Percentiles rank a stretch among this genome's conserved stretches.
phyloP scores from a whole-genome alignment of 805 yeast genomes.

The Saturnispora kantuleensis region DNA sequence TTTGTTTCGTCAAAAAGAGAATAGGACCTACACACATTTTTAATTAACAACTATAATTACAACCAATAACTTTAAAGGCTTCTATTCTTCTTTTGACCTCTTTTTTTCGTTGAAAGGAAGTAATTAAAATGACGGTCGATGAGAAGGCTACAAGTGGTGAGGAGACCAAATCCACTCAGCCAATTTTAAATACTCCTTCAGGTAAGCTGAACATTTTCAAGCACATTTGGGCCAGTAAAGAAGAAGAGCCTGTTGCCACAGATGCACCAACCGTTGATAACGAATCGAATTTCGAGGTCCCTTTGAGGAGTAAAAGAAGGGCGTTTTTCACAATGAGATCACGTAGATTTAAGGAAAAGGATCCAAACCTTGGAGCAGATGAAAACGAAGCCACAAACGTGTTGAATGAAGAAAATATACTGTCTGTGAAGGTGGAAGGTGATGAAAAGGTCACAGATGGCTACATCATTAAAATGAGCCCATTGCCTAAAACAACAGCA shows the following conservation, averaged over 20 bases:
- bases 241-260: not conserved
- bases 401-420: not conserved
- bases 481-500: not conserved
- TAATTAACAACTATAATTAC: no score
- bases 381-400: slow-evolving; percentile 7
- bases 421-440: not conserved
- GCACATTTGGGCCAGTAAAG: not conserved
- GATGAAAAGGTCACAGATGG: not conserved
- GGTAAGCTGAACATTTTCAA: not conserved
- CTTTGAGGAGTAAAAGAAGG: slow-evolving; percentile 1
- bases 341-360: slow-evolving; percentile 2
- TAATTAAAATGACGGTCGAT: not conserved
- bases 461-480: slow-evolving; percentile 5
- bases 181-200: not conserved
- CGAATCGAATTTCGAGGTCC: no score
- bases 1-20: no score
- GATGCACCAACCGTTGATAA: not conserved
- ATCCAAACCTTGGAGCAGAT: slow-evolving; percentile 3
- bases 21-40: no score
- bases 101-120: not conserved
- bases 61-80: no score
- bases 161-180: not conserved
- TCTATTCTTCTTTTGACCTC: no score
- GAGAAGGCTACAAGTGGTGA: not conserved
- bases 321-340: slow-evolving; percentile 6